These are phyloP conservation scores for Lecanoromycetidae sp. DNA, from an alignment of 2,329 filamentous ascomycete species.

Conservation along the genomic window DNA sequence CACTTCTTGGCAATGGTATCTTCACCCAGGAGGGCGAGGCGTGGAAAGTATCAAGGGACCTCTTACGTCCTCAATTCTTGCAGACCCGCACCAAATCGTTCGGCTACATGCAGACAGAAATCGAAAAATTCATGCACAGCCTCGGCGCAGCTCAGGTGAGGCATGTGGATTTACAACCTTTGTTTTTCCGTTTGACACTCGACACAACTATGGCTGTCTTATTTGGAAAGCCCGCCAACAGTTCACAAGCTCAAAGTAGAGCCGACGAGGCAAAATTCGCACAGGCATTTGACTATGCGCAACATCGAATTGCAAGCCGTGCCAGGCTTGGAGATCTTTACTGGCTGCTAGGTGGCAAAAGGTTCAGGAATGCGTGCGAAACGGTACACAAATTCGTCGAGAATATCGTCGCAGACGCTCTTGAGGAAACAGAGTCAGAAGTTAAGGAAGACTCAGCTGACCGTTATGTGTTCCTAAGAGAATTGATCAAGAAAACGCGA, in stretches of 20 bases:
- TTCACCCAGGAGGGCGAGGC: conserved; percentile 37
- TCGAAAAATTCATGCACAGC: conserved; percentile 40
- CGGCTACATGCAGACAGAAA: conserved; percentile 38
- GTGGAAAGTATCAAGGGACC: conserved; percentile 35
- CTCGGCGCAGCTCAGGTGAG: too few species aligned
- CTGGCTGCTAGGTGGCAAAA: conserved; percentile 1
- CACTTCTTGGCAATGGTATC: conserved; percentile 36
- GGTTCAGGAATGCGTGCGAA: conserved; percentile 10
- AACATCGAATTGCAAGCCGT: conserved; percentile 16
- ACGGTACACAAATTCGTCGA: conserved; percentile 21
- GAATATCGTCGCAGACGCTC: conserved; percentile 16
- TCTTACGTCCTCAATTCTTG: conserved; percentile 33
- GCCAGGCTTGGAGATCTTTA: conserved; percentile 9
- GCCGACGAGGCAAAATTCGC: conserved; percentile 23
- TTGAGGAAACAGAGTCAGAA: conserved; percentile 33
- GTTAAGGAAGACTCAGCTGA: conserved; percentile 21
- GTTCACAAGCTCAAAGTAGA: conserved; percentile 24
- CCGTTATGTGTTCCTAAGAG: conserved; percentile 46
- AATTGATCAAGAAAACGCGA: conserved; percentile 28
- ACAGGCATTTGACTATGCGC: conserved; percentile 28
- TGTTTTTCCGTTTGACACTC: conserved; percentile 56
- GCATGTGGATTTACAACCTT: conserved; percentile 49
- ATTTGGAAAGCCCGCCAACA: conserved; percentile 46
- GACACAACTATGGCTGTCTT: conserved; percentile 57
- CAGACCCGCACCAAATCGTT: conserved; percentile 32